Conservation (phyloP, 2,329 filamentous ascomycete genomes). For the Falciphora oryzae region DNA sequence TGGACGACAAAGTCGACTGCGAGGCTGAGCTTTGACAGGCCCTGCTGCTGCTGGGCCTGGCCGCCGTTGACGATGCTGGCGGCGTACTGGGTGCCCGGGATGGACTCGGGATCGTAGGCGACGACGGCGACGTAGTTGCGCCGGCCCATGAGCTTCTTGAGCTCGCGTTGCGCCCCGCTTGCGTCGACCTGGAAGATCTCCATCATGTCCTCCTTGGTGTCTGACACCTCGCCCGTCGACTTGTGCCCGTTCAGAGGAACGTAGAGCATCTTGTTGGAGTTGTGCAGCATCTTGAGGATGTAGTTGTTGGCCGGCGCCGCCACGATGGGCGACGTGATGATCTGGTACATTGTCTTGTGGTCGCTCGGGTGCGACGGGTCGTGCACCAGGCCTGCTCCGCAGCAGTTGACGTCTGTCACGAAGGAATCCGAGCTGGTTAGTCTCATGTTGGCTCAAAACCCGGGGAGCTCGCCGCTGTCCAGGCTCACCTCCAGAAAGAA, state of each 20-base stretch:
- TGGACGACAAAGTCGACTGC: conserved; percentile 97
- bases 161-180: conserved; percentile 72
- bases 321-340: conserved; percentile 84
- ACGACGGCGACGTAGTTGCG: conserved; percentile 91
- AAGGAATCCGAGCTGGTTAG: conserved; percentile 17
- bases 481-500: conserved; percentile 74
- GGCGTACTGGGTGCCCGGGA: conserved; percentile 29
- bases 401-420: conserved; percentile 69
- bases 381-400: conserved; percentile 88
- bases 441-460: not conserved
- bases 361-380: conserved; percentile 86
- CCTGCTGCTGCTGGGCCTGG: conserved; percentile 38
- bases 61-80: conserved; percentile 21
- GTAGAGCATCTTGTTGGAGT: conserved; percentile 78
- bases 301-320: conserved; percentile 81
- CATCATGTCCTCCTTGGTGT: conserved; percentile 99
- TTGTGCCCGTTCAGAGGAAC: conserved; percentile 81
- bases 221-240: conserved; percentile 66
- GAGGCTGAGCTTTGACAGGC: conserved; percentile 67
- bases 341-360: conserved; percentile 99
- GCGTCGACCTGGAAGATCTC: conserved; percentile 97
- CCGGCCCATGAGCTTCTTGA: conserved; percentile 88
- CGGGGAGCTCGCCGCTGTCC: not conserved
- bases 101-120: conserved; percentile 84
- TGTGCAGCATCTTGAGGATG: conserved; percentile 91